A percentile compares a stretch with the other conserved stretches of the same genome.
Conservation (phyloP, 2,329 filamentous ascomycete genomes). For the Thielaviopsis musarum region DNA sequence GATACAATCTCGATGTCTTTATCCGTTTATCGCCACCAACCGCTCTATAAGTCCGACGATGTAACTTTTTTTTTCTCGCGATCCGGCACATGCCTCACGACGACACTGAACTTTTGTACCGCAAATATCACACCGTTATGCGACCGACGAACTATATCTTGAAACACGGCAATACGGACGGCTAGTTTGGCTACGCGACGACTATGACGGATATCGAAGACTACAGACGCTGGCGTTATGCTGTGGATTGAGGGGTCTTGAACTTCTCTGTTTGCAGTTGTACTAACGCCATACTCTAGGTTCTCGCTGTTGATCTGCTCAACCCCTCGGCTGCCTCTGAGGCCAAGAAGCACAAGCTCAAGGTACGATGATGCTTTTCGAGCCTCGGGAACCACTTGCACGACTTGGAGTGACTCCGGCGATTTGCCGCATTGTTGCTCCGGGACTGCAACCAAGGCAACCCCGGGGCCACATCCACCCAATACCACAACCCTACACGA, state of each 20-base stretch:
- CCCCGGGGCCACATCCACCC: neutral
- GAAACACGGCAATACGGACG: neutral
- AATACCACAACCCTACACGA: constrained; percentile 5
- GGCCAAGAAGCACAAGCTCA: constrained; percentile 99
- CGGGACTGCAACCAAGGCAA: neutral
- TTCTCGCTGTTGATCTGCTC: constrained; percentile 99
- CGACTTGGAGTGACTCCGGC: neutral
- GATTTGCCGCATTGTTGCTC: neutral
- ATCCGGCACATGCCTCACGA: neutral
- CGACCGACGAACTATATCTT: neutral
- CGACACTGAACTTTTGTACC: neutral
- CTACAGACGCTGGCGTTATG: constrained; percentile 12
- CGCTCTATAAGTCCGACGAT: neutral
- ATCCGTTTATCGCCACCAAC: neutral
- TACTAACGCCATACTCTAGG: constrained; percentile 45
- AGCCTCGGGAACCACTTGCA: neutral
- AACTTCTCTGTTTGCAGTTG: constrained; percentile 15
- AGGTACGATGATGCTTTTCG: constrained; percentile 42
- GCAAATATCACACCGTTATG: neutral
- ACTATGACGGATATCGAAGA: constrained; percentile 12
- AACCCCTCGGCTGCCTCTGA: constrained; percentile 96
- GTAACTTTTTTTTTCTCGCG: neutral
- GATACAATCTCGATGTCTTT: neutral
- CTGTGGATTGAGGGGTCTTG: constrained; percentile 13
- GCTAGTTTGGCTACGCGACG: neutral